Conservation (phyloP, 129 eudicot species). For the Deinandra increscens region DNA sequence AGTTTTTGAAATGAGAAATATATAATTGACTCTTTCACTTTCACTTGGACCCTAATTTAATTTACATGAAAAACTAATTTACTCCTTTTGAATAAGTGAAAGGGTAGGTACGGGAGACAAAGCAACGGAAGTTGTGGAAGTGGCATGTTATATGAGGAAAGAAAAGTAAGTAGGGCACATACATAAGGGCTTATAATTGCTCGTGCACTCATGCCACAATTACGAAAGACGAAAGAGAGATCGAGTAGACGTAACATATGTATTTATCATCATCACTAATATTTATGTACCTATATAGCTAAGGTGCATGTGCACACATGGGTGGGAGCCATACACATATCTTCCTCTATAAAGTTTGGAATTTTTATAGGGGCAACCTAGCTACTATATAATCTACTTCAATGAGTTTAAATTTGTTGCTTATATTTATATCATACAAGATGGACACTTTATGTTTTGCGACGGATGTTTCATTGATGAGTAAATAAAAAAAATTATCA, state of each 20-base stretch:
- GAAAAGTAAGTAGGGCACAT: slow-evolving; percentile 28
- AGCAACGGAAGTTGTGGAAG: slow-evolving; percentile 28
- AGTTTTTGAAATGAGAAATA: no score
- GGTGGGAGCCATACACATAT: slow-evolving; percentile 1
- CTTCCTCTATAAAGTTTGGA: not conserved
- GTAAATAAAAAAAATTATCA: no score
- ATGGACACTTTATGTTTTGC: no score
- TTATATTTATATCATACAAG: no score
- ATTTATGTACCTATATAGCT: slow-evolving; percentile 26
- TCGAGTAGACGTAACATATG: slow-evolving; percentile 24
- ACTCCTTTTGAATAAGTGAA: no score
- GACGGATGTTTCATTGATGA: no score
- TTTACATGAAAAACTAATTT: no score
- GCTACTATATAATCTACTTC: not conserved
- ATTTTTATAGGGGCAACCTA: not conserved
- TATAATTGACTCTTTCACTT: no score
- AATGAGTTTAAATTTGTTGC: not conserved
- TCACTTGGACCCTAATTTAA: no score
- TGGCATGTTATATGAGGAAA: slow-evolving; percentile 29
- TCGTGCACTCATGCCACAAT: slow-evolving; percentile 27
- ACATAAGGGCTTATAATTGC: slow-evolving; percentile 26
- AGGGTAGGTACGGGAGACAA: slow-evolving; percentile 1
- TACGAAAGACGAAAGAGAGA: no score
- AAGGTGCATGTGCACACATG: slow-evolving; percentile 37
- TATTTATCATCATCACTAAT: slow-evolving; percentile 21